phyloP scores from a whole-genome alignment of 345 rosid genomes.

The Psidium friedrichsthalianum region DNA sequence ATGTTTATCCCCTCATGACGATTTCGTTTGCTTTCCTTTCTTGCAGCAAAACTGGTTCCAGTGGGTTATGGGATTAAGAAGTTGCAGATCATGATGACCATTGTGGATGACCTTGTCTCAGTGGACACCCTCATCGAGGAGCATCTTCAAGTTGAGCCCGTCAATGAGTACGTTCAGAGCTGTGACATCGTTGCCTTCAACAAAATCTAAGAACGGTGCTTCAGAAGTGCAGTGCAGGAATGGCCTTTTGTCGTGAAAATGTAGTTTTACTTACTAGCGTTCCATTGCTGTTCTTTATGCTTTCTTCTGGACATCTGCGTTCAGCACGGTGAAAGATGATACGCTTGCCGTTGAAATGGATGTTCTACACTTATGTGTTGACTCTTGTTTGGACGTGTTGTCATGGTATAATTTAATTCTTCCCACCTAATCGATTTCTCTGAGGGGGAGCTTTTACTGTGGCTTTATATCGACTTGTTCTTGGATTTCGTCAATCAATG shows the following conservation, averaged over 20 bases:
- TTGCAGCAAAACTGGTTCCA: slow-evolving; percentile 71
- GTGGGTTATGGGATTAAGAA: slow-evolving; percentile 97
- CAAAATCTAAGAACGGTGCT: slow-evolving; percentile 44
- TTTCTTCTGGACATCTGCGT: neutral
- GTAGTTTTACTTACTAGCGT: neutral
- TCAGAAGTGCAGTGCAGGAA: neutral
- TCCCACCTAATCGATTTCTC: neutral
- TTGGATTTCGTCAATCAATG: neutral
- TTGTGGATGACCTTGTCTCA: slow-evolving; percentile 90
- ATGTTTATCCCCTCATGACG: neutral
- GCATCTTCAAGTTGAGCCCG: slow-evolving; percentile 58
- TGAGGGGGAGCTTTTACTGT: neutral
- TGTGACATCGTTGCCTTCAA: slow-evolving; percentile 95
- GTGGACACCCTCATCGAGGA: slow-evolving; percentile 78
- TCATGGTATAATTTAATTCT: neutral
- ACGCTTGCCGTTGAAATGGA: neutral
- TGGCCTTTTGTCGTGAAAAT: neutral
- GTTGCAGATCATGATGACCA: slow-evolving; percentile 76
- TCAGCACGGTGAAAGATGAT: neutral
- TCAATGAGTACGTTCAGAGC: slow-evolving; percentile 73
- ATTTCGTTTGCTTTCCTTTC: neutral
- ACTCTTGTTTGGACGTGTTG: neutral
- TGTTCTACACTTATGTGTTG: neutral
- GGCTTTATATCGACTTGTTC: neutral
- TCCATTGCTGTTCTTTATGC: neutral